Evolutionary conservation across 768 basidiomycete species (phyloP), one percentile per base, ranked within the genome.

Genomic region (Rhodotorula diobovata): DNA sequence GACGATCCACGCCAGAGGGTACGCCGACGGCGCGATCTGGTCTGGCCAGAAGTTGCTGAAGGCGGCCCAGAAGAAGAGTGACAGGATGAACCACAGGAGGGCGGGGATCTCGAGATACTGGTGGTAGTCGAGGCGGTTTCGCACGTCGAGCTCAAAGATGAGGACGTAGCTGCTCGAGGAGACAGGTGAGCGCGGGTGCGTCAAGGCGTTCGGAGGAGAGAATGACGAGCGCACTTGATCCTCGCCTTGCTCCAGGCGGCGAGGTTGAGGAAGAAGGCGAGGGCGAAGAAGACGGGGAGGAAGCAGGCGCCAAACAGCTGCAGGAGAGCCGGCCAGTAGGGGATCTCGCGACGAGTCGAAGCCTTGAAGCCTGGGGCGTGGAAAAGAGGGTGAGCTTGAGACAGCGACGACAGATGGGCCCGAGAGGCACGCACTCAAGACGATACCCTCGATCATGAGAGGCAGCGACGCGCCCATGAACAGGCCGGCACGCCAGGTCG

Each of bases 221-320:
- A 25, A 58, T 1, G 14, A 12, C 14, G 45, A 32, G 88, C 85
- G 76, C 93, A 95, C 78, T 97, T 98, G 76, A 99, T 92, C 57
- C 89, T 84, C 11, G 87, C 82, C 10, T 81, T 80, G 0, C 86
- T 83, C 89, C 90, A 99, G 0, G 88, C 89, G 32, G 88, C 75
- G 10, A 98, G 73, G 78, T 99, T 97, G n/a, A 90, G 67, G 35
- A 91, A 90, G 64, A 98, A 85, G 1, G 96, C 81, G 43, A 91
- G 70, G 4, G 87, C 83, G 77, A 96, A 89, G 6, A 95, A 71
- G 12, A 88, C 83, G 0, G 93, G 93, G 8, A 96, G 79, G 55
- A 87, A 80, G 35, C 95, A 80, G 10, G 88, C 83, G 1, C 85
- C 88, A 78, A 96, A 99, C 30, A 94, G 82, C 74, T 87, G 88